Evolutionary conservation across 176 grass and related monocot genomes (phyloP), one percentile per base, ranked within the genome.

Genomic region (Triticum dicoccoides): DNA sequence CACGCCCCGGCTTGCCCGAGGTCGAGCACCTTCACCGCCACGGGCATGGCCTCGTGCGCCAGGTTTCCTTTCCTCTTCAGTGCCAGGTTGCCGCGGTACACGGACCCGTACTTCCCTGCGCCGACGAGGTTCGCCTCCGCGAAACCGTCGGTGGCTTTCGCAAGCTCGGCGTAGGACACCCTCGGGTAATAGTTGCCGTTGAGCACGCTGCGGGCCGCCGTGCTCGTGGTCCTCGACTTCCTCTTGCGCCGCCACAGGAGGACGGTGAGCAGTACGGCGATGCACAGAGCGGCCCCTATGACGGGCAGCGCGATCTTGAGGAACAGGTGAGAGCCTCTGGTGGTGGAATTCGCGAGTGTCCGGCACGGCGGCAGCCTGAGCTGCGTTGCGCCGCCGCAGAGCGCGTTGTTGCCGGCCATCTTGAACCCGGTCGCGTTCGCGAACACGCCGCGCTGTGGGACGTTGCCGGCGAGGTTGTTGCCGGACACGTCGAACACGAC

Each of bases 11-110:
- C 14, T 7, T 89, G 92, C n/a, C 33, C 6, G 71, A 89, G 86
- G 15, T 89, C 49, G 13, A 89, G 52, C 52, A 91, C 89, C 77
- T 94, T 91, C 7, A 94, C 68, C 0, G 86, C 92, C 3, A 91
- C 77, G 0, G 15, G 11, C 0, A 33, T 5, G 18, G 42, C 24
- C 33, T 80, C 32, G 14, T 3, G 29, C 0, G 4, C 58, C 2
- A 11, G 30, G 0, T n/a, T 14, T 18, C 35, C 59, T 37, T 78
- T 73, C 24, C 5, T 32, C 39, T 29, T 56, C 61, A 81, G 33
- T 0, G 51, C 6, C n/a, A 87, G 9, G 4, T 30, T 82, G 2
- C 89, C 92, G 9, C 14, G 78, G 69, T 91, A 94, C 27, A 94
- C 92, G 1, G 84, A 84, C 6, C 89, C 86, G 2, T 42, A 94